Evolutionary conservation across 2,329 filamentous ascomycete species (phyloP), one percentile per base, ranked within the genome.

Genomic region (Shiraia sp.): DNA sequence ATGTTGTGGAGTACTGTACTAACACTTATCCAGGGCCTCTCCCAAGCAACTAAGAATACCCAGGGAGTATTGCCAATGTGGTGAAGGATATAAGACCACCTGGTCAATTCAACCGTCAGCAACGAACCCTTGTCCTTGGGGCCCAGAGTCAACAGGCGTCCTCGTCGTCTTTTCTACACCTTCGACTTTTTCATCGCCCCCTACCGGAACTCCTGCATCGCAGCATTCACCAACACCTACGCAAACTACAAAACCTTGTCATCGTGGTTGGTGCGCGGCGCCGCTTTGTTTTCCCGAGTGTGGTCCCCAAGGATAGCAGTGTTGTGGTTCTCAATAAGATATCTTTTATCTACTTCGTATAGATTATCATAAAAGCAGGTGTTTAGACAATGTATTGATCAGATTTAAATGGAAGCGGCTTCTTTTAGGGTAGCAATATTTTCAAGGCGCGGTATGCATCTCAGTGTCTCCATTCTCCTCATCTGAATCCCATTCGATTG

Each of bases 51-150:
- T 12, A 8, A 6, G 30, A 8, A n/a, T 16, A 16, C 30, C 30
- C 14, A 32, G 22, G 30, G 30, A 32, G 22, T 32, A 32, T 12
- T 22, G 30, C 15, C 30, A 32, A 17, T 32, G 30, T 19, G 30
- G 30, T 16, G 10, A 32, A 3, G 13, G 22, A 1, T 4, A 19
- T 10, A 12, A 15, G n/a, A 22, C 30, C 5, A 4, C 22, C 7
- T 32, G 15, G 14, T 32, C 14, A 9, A 10, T 32, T 6, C 6
- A 17, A n/a, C 30, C 30, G 8, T 32, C 30, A 19, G 30, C 30
- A 17, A 19, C 30, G 10, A 32, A 32, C 22, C 30, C 30, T 19
- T 32, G 30, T n/a, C 30, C 30, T 4, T 32, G 30, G 30, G 22
- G 8, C 9, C 30, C 30, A 10, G 14, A 32, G 30, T 8, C 9